These are phyloP conservation scores for Alternaria sp. DNA, from an alignment of 2,329 filamentous ascomycete species.

Conservation along the genomic window DNA sequence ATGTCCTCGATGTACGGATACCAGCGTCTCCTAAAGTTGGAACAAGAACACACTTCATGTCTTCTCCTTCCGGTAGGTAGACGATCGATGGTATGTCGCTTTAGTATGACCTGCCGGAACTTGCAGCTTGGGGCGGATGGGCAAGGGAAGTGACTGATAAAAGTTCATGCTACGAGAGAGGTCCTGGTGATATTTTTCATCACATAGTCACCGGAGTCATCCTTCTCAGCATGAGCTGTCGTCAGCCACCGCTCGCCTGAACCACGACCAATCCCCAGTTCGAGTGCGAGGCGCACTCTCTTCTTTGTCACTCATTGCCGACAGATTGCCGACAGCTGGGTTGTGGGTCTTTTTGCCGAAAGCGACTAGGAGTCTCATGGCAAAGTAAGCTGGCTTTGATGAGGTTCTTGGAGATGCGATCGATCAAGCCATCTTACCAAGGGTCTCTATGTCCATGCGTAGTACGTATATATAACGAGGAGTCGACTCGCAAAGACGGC, in stretches of 20 bases:
- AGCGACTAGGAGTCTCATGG: not conserved
- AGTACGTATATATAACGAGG: not conserved
- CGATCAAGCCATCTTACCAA: not conserved
- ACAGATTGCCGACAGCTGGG: not conserved
- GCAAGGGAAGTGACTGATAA: too few relatives aligned
- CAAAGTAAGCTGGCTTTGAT: not conserved
- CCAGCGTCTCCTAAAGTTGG: not conserved
- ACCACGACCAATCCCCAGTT: not conserved
- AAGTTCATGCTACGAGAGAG: not conserved
- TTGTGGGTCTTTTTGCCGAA: not conserved
- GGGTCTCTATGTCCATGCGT: not conserved
- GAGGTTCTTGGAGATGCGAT: too few relatives aligned
- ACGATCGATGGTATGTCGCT: too few relatives aligned
- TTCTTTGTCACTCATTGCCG: not conserved
- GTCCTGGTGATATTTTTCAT: not conserved
- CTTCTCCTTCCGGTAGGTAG: too few relatives aligned
- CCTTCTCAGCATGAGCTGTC: not conserved
- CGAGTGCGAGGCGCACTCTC: not conserved
- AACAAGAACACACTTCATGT: not conserved
- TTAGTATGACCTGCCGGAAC: not conserved
- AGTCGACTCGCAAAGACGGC: not conserved
- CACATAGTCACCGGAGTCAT: not conserved
- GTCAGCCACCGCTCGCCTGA: not conserved
- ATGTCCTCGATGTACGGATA: not conserved
- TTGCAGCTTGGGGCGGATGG: not conserved